Evolutionary conservation across 2,329 filamentous ascomycete genomes (phyloP).

Genomic region (Verticillium nubilum): DNA sequence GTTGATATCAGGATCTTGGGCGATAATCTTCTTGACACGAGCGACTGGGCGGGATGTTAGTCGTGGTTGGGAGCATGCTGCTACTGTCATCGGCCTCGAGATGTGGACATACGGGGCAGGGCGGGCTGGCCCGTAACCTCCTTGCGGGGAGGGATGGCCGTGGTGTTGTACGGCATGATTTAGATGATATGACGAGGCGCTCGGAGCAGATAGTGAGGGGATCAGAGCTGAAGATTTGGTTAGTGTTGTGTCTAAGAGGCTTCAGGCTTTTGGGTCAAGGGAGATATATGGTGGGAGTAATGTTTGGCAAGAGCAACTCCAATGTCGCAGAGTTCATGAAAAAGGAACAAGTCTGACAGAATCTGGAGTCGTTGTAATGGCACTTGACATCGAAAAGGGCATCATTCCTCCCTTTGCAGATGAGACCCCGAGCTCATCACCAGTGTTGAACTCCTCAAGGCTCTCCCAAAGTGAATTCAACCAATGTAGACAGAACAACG

Average conservation of each 20-base stretch:
- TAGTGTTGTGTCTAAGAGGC: neutral
- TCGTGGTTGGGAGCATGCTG: neutral
- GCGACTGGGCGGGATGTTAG: constrained; percentile 56
- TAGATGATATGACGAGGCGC: neutral
- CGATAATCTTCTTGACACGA: constrained; percentile 92
- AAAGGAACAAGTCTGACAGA: no score
- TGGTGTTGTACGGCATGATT: constrained; percentile 85
- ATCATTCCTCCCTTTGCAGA: no score
- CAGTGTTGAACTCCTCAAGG: no score
- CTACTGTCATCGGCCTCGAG: neutral
- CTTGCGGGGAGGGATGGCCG: constrained; percentile 71
- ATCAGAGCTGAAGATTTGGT: neutral
- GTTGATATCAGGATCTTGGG: constrained; percentile 76
- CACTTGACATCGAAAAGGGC: no score
- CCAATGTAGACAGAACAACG: neutral
- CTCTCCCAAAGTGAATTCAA: no score
- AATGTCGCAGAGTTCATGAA: no score
- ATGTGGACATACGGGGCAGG: constrained; percentile 65
- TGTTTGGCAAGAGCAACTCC: no score
- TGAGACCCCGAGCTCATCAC: no score
- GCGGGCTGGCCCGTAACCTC: constrained; percentile 82
- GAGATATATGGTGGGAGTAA: neutral
- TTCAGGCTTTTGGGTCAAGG: neutral
- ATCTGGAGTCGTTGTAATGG: no score
- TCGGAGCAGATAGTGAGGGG: neutral